phyloP scores from a whole-genome alignment of 768 basidiomycete species.

The Dioszegia crocea region DNA sequence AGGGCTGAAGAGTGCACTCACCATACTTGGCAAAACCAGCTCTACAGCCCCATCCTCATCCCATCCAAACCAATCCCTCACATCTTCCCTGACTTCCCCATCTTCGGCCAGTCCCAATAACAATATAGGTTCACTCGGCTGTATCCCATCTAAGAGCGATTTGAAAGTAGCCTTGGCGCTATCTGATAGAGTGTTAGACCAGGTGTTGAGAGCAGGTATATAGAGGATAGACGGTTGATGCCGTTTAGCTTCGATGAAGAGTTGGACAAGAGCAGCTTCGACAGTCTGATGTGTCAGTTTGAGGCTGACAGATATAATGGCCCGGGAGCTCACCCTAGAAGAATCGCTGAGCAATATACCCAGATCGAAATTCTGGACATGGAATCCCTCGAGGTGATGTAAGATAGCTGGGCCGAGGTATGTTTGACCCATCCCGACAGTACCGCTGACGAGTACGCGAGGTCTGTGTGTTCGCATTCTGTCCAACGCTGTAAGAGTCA shows the following conservation, averaged over 20 bases:
- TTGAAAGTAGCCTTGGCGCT: constrained; percentile 77
- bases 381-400: constrained; percentile 92
- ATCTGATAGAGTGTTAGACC: constrained; percentile 81
- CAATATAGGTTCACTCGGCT: constrained; percentile 89
- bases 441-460: constrained; percentile 74
- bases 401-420: constrained; percentile 86
- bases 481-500: constrained; percentile 67
- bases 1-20: constrained; percentile 20
- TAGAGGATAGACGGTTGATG: constrained; percentile 95
- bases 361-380: constrained; percentile 88
- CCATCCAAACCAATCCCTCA: constrained; percentile 83
- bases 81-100: constrained; percentile 68
- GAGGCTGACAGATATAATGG: neutral
- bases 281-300: constrained; percentile 58
- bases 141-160: constrained; percentile 83
- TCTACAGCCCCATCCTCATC: constrained; percentile 69
- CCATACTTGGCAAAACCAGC: constrained; percentile 56
- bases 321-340: constrained; percentile 62
- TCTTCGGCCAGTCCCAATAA: constrained; percentile 86
- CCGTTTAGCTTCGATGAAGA: constrained; percentile 94
- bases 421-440: constrained; percentile 80
- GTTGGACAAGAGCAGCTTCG: constrained; percentile 88
- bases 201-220: constrained; percentile 79
- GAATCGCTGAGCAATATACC: constrained; percentile 85
- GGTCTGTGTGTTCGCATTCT: constrained; percentile 85